phyloP scores from a whole-genome alignment of 2,329 filamentous ascomycete genomes.

The Atkinsonella hypoxylon region DNA sequence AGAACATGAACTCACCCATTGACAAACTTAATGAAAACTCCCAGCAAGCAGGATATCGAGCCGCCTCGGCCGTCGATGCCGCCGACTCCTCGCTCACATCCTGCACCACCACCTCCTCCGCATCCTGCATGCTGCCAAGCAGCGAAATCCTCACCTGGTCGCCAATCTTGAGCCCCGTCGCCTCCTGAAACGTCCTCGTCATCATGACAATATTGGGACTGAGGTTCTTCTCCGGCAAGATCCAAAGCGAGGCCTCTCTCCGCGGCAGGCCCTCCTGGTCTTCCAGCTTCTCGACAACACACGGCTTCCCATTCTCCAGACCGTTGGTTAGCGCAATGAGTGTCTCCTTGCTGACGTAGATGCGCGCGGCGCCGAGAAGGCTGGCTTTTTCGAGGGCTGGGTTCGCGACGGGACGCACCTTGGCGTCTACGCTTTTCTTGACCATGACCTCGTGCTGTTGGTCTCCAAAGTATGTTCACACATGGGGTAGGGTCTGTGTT shows the following conservation, averaged over 20 bases:
- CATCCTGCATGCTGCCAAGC: conserved; percentile 38
- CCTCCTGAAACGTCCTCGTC: conserved; percentile 60
- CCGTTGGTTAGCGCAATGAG: conserved; percentile 31
- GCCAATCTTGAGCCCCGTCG: conserved; percentile 59
- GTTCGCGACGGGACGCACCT: conserved; percentile 30
- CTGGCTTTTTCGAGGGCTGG: conserved; percentile 29
- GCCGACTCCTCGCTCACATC: conserved; percentile 37
- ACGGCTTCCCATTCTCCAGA: conserved; percentile 30
- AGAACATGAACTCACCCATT: conserved; percentile 16
- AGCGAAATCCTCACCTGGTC: conserved; percentile 53
- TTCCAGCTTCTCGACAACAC: conserved; percentile 26
- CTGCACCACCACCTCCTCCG: conserved; percentile 45
- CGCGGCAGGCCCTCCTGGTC: conserved; percentile 12
- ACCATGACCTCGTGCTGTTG: conserved; percentile 17
- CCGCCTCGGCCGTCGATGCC: conserved; percentile 15
- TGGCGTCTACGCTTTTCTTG: conserved; percentile 25
- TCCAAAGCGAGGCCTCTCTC: conserved; percentile 38
- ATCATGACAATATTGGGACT: conserved; percentile 58
- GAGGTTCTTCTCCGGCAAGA: conserved; percentile 45
- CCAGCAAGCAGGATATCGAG: conserved; percentile 24
- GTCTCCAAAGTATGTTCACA: neutral
- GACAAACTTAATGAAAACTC: conserved; percentile 21
- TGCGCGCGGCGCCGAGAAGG: conserved; percentile 30
- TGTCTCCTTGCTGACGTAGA: conserved; percentile 36
- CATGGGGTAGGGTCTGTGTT: neutral